These are phyloP conservation scores for Panaeolus cyanescens DNA, from an alignment of 768 basidiomycete genomes.

Conservation along the genomic window DNA sequence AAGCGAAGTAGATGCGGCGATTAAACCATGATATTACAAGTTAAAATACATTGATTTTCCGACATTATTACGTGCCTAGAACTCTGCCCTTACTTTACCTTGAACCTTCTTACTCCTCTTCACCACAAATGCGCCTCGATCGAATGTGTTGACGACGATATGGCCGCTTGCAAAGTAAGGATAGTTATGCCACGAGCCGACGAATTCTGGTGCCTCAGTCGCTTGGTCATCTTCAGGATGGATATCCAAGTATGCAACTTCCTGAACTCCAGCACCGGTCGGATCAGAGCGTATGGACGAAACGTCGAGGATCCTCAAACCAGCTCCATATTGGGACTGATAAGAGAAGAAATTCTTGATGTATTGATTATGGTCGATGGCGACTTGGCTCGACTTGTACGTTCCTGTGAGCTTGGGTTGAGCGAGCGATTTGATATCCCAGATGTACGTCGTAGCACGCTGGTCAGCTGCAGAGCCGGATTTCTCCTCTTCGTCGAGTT, in stretches of 20 bases:
- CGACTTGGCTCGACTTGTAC: constrained; percentile 28
- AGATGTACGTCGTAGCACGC: constrained; percentile 29
- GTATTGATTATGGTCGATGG: constrained; percentile 17
- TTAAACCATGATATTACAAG: too few species aligned
- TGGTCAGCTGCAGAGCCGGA: constrained; percentile 21
- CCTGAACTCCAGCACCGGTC: constrained; percentile 24
- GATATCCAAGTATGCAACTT: constrained; percentile 28
- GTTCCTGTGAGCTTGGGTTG: constrained; percentile 26
- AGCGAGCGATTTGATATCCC: constrained; percentile 27
- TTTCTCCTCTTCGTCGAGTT: constrained; percentile 22
- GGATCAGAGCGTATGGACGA: constrained; percentile 27
- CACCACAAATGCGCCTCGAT: neutral
- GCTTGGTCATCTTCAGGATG: neutral
- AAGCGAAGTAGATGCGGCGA: too few species aligned
- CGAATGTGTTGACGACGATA: neutral
- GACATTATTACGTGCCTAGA: neutral
- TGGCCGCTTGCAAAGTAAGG: neutral
- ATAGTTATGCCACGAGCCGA: neutral
- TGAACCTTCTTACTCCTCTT: neutral
- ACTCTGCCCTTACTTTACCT: neutral
- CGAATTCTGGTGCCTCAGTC: neutral
- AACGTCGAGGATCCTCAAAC: constrained; percentile 28
- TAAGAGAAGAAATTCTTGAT: constrained; percentile 21
- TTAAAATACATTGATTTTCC: too few species aligned
- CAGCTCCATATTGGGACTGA: constrained; percentile 31